Percentiles rank a stretch among this genome's conserved stretches.
phyloP scores from a whole-genome alignment of 306 rosid species.

The Vigna hirtella region DNA sequence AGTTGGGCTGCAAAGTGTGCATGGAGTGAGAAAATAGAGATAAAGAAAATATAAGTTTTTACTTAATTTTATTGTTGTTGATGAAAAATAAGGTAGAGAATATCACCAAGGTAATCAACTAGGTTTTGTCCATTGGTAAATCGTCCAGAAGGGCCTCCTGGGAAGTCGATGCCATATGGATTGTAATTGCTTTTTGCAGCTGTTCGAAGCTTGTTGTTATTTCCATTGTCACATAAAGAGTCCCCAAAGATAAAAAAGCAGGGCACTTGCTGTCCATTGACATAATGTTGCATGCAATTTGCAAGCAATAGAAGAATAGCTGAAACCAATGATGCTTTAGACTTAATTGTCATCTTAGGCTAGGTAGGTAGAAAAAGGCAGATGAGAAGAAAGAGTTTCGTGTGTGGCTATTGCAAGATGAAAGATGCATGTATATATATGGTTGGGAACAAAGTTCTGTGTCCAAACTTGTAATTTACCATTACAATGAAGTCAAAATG shows the following conservation, averaged over 20 bases:
- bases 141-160: slow-evolving; percentile 57
- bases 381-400: background rate
- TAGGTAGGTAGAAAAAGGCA: too few species aligned
- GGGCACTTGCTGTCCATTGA: slow-evolving; percentile 43
- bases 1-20: slow-evolving; percentile 20
- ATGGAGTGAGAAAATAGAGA: background rate
- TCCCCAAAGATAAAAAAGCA: slow-evolving; percentile 66
- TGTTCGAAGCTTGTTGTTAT: slow-evolving; percentile 48
- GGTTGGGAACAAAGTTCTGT: too few species aligned
- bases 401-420: background rate
- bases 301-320: slow-evolving; percentile 25
- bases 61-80: background rate
- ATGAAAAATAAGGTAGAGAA: background rate
- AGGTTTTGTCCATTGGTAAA: slow-evolving; percentile 53
- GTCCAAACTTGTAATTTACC: too few species aligned
- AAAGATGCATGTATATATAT: background rate
- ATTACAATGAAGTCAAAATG: too few species aligned
- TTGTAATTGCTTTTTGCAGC: slow-evolving; percentile 34
- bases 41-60: too few species aligned
- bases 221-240: slow-evolving; percentile 62
- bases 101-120: slow-evolving; percentile 17
- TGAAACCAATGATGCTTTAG: background rate
- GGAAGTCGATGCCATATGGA: slow-evolving; percentile 66
- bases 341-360: background rate
- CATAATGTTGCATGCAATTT: background rate